Percentiles rank a stretch among this genome's conserved stretches.
These are phyloP conservation scores for Fusarium sublunatum DNA, from an alignment of 2,329 filamentous ascomycete species.

Conservation along the genomic window DNA sequence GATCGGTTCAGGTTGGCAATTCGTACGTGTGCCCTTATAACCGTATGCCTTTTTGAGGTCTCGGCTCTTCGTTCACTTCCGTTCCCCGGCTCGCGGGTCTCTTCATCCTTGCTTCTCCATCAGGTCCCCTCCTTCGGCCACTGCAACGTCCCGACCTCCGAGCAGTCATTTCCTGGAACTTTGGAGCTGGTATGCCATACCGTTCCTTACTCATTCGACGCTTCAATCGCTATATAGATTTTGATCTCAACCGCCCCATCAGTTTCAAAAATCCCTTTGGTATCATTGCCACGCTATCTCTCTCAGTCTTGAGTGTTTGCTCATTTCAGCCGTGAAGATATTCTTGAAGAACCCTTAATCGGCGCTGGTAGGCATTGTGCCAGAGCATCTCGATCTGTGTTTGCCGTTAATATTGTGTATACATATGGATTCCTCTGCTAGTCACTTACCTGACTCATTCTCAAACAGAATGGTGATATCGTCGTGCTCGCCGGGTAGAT, in stretches of 20 bases:
- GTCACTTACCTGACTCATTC: constrained; percentile 74
- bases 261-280: constrained; percentile 5
- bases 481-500: constrained; percentile 92
- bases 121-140: constrained; percentile 24
- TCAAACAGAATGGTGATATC: constrained; percentile 91
- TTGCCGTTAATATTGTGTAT: constrained; percentile 35
- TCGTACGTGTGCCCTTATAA: constrained; percentile 8
- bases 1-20: constrained; percentile 2
- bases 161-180: background rate
- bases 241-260: constrained; percentile 20
- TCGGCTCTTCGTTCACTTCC: constrained; percentile 8
- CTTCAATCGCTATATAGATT: constrained; percentile 31
- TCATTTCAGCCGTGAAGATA: constrained; percentile 50
- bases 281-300: constrained; percentile 17
- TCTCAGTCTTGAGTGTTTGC: constrained; percentile 20
- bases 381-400: constrained; percentile 65
- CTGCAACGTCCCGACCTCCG: constrained; percentile 23
- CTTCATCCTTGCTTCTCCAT: constrained; percentile 1
- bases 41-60: constrained; percentile 8
- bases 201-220: constrained; percentile 9
- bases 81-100: constrained; percentile 8
- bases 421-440: background rate
- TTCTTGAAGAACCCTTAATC: constrained; percentile 59
- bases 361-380: constrained; percentile 65
- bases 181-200: constrained; percentile 10